Conservation (phyloP, 164 flowering plant genomes). For the Brasenia schreberi region DNA sequence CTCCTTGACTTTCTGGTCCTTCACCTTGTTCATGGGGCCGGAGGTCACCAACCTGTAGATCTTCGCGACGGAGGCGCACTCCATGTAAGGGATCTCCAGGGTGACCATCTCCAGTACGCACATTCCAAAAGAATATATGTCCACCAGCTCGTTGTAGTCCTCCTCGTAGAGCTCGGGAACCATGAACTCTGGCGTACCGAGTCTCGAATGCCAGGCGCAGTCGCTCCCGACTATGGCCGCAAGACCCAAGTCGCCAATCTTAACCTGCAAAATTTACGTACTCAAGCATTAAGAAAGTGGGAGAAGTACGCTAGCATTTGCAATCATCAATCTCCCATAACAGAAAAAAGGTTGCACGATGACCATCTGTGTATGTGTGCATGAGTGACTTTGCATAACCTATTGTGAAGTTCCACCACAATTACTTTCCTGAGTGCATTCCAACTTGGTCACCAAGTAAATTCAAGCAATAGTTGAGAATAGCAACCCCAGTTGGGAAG, state of each 20-base stretch:
- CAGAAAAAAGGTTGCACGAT: too few species aligned
- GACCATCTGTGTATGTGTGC: too few species aligned
- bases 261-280: constrained; percentile 27
- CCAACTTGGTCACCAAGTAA: too few species aligned
- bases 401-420: too few species aligned
- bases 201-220: constrained; percentile 52
- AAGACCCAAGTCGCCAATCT: constrained; percentile 75
- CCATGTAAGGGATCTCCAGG: constrained; percentile 60
- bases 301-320: too few species aligned
- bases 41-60: constrained; percentile 59
- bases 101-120: constrained; percentile 71
- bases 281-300: neutral
- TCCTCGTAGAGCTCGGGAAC: constrained; percentile 80
- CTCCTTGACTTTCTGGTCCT: constrained; percentile 39
- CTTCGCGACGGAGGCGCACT: constrained; percentile 51
- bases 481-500: too few species aligned
- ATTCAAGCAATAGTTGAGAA: too few species aligned
- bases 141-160: constrained; percentile 66
- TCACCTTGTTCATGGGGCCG: constrained; percentile 50
- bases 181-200: constrained; percentile 84
- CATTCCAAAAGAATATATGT: constrained; percentile 79
- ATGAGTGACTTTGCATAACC: too few species aligned
- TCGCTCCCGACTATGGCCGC: constrained; percentile 60
- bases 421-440: too few species aligned
- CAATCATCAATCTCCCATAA: too few species aligned